Base-by-base conservation (phyloP, 73 alveolate species). In the Paraurostyla sp. region DNA sequence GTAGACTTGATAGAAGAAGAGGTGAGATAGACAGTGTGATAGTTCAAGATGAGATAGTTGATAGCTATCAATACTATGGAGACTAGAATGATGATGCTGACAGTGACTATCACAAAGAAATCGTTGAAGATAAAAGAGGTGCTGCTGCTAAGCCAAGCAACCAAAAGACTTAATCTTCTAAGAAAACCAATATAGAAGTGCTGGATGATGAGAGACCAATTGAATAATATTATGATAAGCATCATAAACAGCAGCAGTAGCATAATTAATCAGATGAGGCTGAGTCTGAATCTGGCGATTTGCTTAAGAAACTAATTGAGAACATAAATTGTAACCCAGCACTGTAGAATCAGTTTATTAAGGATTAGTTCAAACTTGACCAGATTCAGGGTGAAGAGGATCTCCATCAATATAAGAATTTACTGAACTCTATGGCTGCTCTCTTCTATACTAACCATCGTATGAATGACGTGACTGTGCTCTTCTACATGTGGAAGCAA, bases 351-450 rank as follows among this genome's bases (percentile, higher is more conserved):
- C 78, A 50, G 18, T 60, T 40, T 45, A 78, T 88, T 56, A 52
- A 68, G 30, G 50, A 76, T 23, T 46, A 56, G 45, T 88, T 88
- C 49, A 41, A 76, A 42, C 62, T 88, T 0, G 86, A 76, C 56
- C 38, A 45, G 68, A 88, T 88, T 2, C 9, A 76, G 43, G 30
- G 71, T 7, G 94, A 88, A n/a, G 23, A 29, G n/a, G 86, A 88
- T 46, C 52, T 88, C 38, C 71, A 75, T 23, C 69, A 51, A 9
- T 76, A 88, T 33, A 75, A 76, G 90, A 88, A 88, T 48, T 80
- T 88, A 32, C 59, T 88, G 33, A 88, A 76, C 36, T 51, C 91
- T 1, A 88, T 88, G 94, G 94, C 86, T 29, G 94, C 94, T 29
- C 60, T 88, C 38, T 88, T 88, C 46, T 88, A 76, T 69, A 76